Evolutionary conservation across 768 basidiomycete species (phyloP).

Genomic region (Polyporus arcularius): DNA sequence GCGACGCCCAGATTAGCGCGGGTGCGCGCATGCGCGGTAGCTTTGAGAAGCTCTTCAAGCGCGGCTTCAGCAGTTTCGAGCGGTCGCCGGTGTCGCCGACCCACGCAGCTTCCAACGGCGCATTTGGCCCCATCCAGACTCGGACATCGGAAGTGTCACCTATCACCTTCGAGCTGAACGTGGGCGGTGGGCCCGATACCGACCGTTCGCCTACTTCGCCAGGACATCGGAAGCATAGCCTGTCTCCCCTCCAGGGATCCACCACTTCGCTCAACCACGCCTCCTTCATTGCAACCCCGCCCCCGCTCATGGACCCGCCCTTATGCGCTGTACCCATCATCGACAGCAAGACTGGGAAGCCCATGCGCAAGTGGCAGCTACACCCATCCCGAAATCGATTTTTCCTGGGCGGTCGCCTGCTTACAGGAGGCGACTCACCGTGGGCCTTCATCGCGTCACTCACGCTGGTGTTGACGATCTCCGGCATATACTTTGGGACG

Average conservation of each 20-base stretch:
- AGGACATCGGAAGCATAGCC: slow-evolving; percentile 22
- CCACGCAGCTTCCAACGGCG: slow-evolving; percentile 18
- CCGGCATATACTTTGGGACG: slow-evolving; percentile 85
- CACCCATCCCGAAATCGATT: slow-evolving; percentile 79
- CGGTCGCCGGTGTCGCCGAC: slow-evolving; percentile 24
- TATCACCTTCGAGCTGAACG: slow-evolving; percentile 30
- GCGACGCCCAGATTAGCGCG: slow-evolving; percentile 27
- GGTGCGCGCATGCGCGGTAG: slow-evolving; percentile 53
- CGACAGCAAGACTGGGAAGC: slow-evolving; percentile 38
- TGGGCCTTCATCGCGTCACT: slow-evolving; percentile 77
- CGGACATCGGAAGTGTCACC: slow-evolving; percentile 20
- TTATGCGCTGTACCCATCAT: slow-evolving; percentile 36
- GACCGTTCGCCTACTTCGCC: slow-evolving; percentile 22
- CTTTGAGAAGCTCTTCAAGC: slow-evolving; percentile 60
- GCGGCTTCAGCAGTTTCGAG: slow-evolving; percentile 43
- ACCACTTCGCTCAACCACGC: slow-evolving; percentile 20
- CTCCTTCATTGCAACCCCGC: slow-evolving; percentile 30
- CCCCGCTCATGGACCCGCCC: slow-evolving; percentile 33
- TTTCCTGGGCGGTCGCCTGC: slow-evolving; percentile 66
- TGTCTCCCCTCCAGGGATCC: slow-evolving; percentile 23
- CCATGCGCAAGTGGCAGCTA: slow-evolving; percentile 56
- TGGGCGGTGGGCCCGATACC: slow-evolving; percentile 16
- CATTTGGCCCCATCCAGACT: slow-evolving; percentile 20
- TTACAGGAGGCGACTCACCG: slow-evolving; percentile 86
- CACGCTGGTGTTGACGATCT: slow-evolving; percentile 59